These are phyloP conservation scores for Rhodosporidiobolus sp. DNA, from an alignment of 768 basidiomycete species.

Conservation along the genomic window DNA sequence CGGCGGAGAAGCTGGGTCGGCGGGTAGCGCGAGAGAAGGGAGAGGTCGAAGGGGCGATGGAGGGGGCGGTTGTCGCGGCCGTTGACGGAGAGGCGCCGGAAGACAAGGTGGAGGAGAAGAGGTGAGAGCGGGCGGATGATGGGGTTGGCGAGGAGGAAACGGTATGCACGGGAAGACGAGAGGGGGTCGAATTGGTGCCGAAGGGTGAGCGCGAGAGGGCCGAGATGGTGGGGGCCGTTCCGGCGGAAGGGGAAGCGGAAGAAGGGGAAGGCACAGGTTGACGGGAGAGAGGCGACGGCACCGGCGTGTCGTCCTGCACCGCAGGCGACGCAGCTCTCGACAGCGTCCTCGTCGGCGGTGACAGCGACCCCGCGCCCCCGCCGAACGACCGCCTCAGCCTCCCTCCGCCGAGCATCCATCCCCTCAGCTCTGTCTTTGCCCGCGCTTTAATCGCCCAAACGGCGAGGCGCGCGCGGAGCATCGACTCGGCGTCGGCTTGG, in stretches of 20 bases:
- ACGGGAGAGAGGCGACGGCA: too few species aligned
- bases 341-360: too few species aligned
- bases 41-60: not conserved
- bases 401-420: not conserved
- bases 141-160: too few species aligned
- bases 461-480: not conserved
- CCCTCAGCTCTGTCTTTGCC: not conserved
- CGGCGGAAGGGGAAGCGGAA: too few species aligned
- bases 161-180: too few species aligned
- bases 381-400: not conserved
- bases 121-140: not conserved
- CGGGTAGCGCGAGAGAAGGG: not conserved
- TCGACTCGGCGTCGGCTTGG: not conserved
- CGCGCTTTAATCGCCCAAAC: conserved; percentile 14
- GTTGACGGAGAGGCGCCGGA: not conserved
- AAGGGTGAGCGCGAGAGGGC: too few species aligned
- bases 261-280: too few species aligned
- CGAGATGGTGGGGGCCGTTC: too few species aligned
- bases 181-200: too few species aligned
- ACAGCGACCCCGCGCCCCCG: not conserved
- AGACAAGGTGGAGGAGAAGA: not conserved
- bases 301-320: too few species aligned
- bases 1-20: not conserved
- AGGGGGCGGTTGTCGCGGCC: too few species aligned
- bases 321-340: too few species aligned